Evolutionary conservation across 75 land plant species (phyloP).

Genomic region (Sequoia sempervirens): DNA sequence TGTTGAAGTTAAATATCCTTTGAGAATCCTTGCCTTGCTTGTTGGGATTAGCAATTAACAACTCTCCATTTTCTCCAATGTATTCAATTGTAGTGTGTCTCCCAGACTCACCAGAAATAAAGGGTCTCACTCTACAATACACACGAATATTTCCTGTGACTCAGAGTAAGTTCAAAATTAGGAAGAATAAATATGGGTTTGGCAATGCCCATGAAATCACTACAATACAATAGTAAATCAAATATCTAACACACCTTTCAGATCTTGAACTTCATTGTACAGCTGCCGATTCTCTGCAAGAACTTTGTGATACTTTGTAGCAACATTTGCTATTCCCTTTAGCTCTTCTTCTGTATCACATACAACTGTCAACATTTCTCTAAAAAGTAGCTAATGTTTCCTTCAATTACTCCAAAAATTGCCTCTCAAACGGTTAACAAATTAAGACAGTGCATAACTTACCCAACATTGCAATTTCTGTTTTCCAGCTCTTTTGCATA

Average conservation of each 20-base stretch:
- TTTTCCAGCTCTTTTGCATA: conserved; percentile 33
- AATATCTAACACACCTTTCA: conserved; percentile 51
- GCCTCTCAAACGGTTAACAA: not conserved
- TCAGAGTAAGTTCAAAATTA: not conserved
- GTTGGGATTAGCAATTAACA: conserved; percentile 67
- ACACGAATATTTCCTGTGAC: conserved; percentile 89
- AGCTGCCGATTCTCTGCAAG: conserved; percentile 72
- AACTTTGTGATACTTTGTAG: conserved; percentile 60
- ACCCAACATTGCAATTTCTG: conserved; percentile 56
- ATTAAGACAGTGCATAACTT: conserved; percentile 6
- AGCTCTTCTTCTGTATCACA: conserved; percentile 36
- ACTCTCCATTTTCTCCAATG: conserved; percentile 91
- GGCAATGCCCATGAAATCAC: not conserved
- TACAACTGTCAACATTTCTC: not conserved
- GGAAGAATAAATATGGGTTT: not conserved
- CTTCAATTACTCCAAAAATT: not conserved
- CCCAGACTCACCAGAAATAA: conserved; percentile 63
- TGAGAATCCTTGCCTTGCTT: conserved; percentile 81
- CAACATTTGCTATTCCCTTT: conserved; percentile 51
- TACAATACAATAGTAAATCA: not conserved
- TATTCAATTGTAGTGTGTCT: conserved; percentile 62
- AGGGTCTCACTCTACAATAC: conserved; percentile 91
- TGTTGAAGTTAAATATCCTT: conserved; percentile 79
- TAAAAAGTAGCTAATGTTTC: not conserved
- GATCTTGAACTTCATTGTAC: conserved; percentile 90